Evolutionary conservation across 306 rosid genomes (phyloP).

Genomic region (Canavalia gladiata): DNA sequence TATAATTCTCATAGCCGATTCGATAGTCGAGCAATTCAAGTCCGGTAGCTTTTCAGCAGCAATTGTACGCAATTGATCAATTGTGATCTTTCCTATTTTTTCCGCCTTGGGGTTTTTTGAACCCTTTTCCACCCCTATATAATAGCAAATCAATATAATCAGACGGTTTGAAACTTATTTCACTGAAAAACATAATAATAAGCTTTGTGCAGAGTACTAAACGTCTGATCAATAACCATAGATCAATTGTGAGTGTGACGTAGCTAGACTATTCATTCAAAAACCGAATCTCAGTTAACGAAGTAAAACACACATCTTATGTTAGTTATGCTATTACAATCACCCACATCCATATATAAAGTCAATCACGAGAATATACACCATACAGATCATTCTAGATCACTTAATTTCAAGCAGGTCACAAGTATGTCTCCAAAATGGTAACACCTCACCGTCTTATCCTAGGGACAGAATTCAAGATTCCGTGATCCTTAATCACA

Average conservation of each 20-base stretch:
- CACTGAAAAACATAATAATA: slow-evolving; percentile 1
- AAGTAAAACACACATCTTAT: not conserved
- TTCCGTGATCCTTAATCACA: slow-evolving; percentile 12
- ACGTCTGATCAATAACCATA: slow-evolving; percentile 4
- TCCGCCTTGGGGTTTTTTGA: slow-evolving; percentile 81
- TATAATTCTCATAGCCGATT: slow-evolving; percentile 96
- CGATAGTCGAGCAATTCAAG: slow-evolving; percentile 83
- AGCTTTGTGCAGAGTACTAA: not conserved
- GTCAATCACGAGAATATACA: not conserved
- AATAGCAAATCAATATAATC: slow-evolving; percentile 40
- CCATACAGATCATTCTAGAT: not conserved
- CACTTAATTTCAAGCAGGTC: not conserved
- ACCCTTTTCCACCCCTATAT: slow-evolving; percentile 90
- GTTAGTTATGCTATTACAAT: slow-evolving; percentile 20
- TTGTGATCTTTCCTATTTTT: slow-evolving; percentile 88
- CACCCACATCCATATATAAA: not conserved
- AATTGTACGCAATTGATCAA: slow-evolving; percentile 83
- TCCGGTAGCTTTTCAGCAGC: slow-evolving; percentile 96
- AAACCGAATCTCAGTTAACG: not conserved
- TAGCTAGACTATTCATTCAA: slow-evolving; percentile 12
- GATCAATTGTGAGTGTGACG: not conserved
- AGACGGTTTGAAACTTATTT: not conserved
- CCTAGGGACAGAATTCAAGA: not conserved
- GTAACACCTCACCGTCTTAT: not conserved
- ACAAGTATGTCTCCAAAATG: not conserved